These are phyloP conservation scores for Myochromella boudieri DNA, from an alignment of 768 basidiomycete species.

Conservation along the genomic window DNA sequence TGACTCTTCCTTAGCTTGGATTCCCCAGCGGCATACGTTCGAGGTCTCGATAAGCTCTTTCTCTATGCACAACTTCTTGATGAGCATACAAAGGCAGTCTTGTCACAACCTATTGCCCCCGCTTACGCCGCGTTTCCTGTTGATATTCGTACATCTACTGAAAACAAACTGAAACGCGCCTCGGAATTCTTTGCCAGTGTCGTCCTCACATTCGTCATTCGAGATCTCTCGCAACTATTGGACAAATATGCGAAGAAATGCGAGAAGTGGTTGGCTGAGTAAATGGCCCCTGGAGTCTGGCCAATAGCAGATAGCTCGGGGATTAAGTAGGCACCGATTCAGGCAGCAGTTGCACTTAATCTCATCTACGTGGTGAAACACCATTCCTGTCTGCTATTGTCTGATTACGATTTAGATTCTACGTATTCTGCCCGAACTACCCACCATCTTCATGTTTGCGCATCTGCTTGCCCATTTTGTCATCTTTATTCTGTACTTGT, in stretches of 20 bases:
- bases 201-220: slow-evolving; percentile 86
- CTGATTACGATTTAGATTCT: slow-evolving; percentile 11
- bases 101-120: slow-evolving; percentile 64
- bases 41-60: slow-evolving; percentile 74
- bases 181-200: slow-evolving; percentile 94
- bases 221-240: slow-evolving; percentile 79
- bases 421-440: not conserved
- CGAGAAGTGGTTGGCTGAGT: slow-evolving; percentile 90
- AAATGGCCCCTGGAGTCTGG: slow-evolving; percentile 16
- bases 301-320: not conserved
- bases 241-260: slow-evolving; percentile 95
- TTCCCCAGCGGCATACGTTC: slow-evolving; percentile 83
- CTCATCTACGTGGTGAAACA: slow-evolving; percentile 4
- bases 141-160: slow-evolving; percentile 63
- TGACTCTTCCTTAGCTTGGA: slow-evolving; percentile 59
- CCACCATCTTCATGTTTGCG: slow-evolving; percentile 10
- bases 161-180: slow-evolving; percentile 73
- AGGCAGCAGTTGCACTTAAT: slow-evolving; percentile 7
- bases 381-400: slow-evolving; percentile 20
- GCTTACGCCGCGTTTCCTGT: slow-evolving; percentile 70
- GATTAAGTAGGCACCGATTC: slow-evolving; percentile 1
- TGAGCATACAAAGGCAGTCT: slow-evolving; percentile 78
- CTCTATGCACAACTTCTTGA: slow-evolving; percentile 77
- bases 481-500: not conserved
- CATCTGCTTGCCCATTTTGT: slow-evolving; percentile 14